These are phyloP conservation scores for Pleurotus salmoneostramineus DNA, from an alignment of 768 basidiomycete species.

Conservation along the genomic window DNA sequence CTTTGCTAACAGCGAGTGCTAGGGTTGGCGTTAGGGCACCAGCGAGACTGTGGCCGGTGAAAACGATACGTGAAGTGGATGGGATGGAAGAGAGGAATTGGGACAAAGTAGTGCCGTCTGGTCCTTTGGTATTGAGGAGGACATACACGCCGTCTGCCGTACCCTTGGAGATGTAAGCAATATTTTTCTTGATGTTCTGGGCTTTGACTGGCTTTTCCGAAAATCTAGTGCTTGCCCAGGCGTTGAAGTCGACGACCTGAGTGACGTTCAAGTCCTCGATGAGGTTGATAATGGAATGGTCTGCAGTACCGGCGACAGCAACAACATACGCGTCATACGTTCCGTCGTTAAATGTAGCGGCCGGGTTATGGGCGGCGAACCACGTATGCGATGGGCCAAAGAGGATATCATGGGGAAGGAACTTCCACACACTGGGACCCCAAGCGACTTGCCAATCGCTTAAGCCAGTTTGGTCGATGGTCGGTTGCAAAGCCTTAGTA, in stretches of 20 bases:
- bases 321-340: neutral
- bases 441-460: slow-evolving; percentile 1
- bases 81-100: slow-evolving; percentile 1
- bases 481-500: neutral
- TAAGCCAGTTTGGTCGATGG: neutral
- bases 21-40: slow-evolving; percentile 4
- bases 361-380: slow-evolving; percentile 2
- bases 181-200: neutral
- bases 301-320: neutral
- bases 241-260: slow-evolving; percentile 4
- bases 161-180: slow-evolving; percentile 3
- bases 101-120: slow-evolving; percentile 1
- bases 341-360: neutral
- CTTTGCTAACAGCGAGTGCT: slow-evolving; percentile 1
- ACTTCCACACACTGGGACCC: slow-evolving; percentile 4
- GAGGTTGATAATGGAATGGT: neutral
- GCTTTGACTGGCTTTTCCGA: neutral
- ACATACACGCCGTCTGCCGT: neutral
- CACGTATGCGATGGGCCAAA: neutral
- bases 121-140: neutral
- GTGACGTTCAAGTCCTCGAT: neutral
- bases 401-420: neutral
- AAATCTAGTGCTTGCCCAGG: neutral
- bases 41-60: slow-evolving; percentile 8
- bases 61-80: neutral